A percentile compares a stretch with the other conserved stretches of the same genome.
Conservation (phyloP, 768 basidiomycete species). For the Rhodotorula babjevae region DNA sequence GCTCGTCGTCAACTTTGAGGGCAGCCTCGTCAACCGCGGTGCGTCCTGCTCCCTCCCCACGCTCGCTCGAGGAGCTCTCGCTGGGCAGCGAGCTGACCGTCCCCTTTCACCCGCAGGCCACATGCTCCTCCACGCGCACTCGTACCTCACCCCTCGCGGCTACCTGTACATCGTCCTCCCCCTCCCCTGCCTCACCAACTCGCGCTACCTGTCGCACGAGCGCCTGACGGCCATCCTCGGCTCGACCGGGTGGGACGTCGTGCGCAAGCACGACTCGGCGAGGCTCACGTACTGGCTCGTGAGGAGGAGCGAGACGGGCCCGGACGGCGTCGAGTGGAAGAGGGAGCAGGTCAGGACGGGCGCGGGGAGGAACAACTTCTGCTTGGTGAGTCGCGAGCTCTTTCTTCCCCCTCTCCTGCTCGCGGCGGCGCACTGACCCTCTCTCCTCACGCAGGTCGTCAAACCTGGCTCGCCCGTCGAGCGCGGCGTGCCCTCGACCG, state of each 20-base stretch:
- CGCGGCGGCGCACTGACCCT: no score
- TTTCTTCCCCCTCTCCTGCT: no score
- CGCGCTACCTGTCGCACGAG: slow-evolving; percentile 37
- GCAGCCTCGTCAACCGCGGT: slow-evolving; percentile 36
- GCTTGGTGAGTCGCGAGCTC: not conserved
- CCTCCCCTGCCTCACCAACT: slow-evolving; percentile 42
- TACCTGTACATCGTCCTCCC: slow-evolving; percentile 43
- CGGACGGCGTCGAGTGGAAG: slow-evolving; percentile 36
- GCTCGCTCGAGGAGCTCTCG: not conserved
- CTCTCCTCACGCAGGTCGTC: slow-evolving; percentile 4
- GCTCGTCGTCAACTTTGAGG: slow-evolving; percentile 42
- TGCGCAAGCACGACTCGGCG: slow-evolving; percentile 33
- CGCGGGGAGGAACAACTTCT: slow-evolving; percentile 40
- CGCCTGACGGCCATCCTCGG: slow-evolving; percentile 30
- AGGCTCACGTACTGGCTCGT: slow-evolving; percentile 41
- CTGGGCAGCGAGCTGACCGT: not conserved
- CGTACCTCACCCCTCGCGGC: slow-evolving; percentile 36
- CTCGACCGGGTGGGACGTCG: slow-evolving; percentile 33
- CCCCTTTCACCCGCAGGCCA: slow-evolving; percentile 8
- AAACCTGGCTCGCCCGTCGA: slow-evolving; percentile 5
- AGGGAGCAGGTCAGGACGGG: slow-evolving; percentile 31
- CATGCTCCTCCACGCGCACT: slow-evolving; percentile 39
- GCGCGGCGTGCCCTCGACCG: not conserved
- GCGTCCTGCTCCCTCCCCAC: not conserved
- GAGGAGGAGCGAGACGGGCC: not conserved